Evolutionary conservation across 805 yeast genomes (phyloP).

Genomic region (Jamesozyma jinghongensis): DNA sequence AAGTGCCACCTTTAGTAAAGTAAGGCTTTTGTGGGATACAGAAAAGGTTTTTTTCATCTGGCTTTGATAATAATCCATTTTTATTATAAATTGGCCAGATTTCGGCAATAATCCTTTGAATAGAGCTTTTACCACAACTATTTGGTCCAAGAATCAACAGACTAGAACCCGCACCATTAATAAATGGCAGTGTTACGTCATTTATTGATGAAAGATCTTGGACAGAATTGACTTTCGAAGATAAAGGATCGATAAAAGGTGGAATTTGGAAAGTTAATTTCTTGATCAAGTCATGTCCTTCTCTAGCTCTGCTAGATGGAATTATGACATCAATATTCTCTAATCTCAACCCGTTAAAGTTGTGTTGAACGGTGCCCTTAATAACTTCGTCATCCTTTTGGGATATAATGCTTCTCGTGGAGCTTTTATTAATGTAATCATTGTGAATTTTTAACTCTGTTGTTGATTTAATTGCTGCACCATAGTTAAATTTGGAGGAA

Average conservation of each 20-base stretch:
- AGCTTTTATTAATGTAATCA: not conserved
- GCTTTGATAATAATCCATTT: slow-evolving; percentile 71
- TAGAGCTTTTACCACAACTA: slow-evolving; percentile 84
- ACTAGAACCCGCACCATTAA: slow-evolving; percentile 45
- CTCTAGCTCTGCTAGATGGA: slow-evolving; percentile 56
- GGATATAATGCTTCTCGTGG: not conserved
- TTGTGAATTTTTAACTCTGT: not conserved
- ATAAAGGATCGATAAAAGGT: slow-evolving; percentile 19
- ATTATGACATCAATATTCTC: slow-evolving; percentile 76
- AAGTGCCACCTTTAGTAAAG: slow-evolving; percentile 64
- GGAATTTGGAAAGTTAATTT: slow-evolving; percentile 50
- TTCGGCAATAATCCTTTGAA: slow-evolving; percentile 75
- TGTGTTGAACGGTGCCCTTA: slow-evolving; percentile 70
- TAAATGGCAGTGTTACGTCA: slow-evolving; percentile 19
- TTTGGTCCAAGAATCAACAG: slow-evolving; percentile 77
- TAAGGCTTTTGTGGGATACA: slow-evolving; percentile 84
- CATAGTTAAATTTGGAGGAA: slow-evolving; percentile 39
- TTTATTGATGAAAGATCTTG: slow-evolving; percentile 26
- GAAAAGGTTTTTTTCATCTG: slow-evolving; percentile 57
- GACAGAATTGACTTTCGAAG: slow-evolving; percentile 29
- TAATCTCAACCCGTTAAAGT: slow-evolving; percentile 70
- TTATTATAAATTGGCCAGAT: slow-evolving; percentile 78
- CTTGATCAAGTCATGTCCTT: slow-evolving; percentile 52
- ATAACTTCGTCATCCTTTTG: slow-evolving; percentile 37
- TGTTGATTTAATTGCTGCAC: slow-evolving; percentile 12